phyloP scores from a whole-genome alignment of 2,329 filamentous ascomycete species.

The Zymoseptoria passerinii region DNA sequence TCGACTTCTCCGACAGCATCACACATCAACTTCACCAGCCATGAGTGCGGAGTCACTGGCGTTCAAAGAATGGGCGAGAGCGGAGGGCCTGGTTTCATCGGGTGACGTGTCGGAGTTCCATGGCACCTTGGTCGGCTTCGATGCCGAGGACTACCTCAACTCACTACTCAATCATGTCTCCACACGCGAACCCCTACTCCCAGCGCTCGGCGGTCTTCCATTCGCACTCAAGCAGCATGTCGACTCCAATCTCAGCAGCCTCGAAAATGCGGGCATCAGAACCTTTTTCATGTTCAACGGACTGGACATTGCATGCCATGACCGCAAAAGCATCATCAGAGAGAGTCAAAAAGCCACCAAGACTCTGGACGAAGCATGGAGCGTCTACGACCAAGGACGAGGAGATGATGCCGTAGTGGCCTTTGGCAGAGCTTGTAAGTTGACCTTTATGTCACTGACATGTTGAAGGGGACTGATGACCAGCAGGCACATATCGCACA shows the following conservation, averaged over 20 bases:
- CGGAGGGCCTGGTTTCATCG: constrained; percentile 6
- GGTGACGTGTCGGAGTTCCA: constrained; percentile 20
- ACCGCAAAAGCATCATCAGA: constrained; percentile 19
- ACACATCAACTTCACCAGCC: not conserved
- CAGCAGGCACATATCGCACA: constrained; percentile 58
- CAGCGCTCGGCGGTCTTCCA: constrained; percentile 81
- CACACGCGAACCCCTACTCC: constrained; percentile 76
- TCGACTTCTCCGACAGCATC: not conserved
- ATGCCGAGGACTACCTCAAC: constrained; percentile 76
- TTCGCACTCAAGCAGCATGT: constrained; percentile 66
- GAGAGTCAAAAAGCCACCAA: constrained; percentile 21
- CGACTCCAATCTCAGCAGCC: constrained; percentile 63
- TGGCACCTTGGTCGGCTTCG: constrained; percentile 27
- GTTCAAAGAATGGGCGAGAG: constrained; percentile 16
- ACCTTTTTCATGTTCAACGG: constrained; percentile 91
- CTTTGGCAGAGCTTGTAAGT: constrained; percentile 74
- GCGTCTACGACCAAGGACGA: constrained; percentile 71
- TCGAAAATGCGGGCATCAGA: constrained; percentile 59
- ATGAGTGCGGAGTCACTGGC: constrained; percentile 9
- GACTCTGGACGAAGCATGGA: constrained; percentile 60
- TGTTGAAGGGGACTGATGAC: constrained; percentile 13
- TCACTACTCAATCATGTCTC: constrained; percentile 62
- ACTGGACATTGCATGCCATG: constrained; percentile 45
- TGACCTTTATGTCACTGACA: not conserved
- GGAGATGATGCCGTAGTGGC: constrained; percentile 72